Evolutionary conservation across 1,139 yeast species (phyloP), one percentile per base, ranked within the genome.

Genomic region (Protomyces arabidopsidicola): DNA sequence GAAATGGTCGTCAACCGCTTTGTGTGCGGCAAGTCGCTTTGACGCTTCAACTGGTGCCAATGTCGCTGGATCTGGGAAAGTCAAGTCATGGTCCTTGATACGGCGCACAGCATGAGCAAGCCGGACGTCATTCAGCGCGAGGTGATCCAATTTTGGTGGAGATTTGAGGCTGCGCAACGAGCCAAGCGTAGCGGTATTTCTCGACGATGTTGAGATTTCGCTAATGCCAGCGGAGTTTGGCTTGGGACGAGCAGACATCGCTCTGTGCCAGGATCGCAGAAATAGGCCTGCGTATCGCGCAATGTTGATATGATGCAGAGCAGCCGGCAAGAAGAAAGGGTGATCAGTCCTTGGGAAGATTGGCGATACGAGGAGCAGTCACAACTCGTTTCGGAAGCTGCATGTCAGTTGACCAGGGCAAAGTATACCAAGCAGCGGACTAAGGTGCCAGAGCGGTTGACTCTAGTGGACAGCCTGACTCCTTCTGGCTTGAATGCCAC

Each of bases 1-100:
- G 73, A 90, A 81, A 74, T 91, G 88, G 67, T 88, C 91, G 75
- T 91, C 97, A 45, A 95, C 96, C 0, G 99, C 98, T 67, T 81
- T 80, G 78, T 86, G 90, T 14, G 98, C 98, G 34, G 98, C 97
- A 1, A 84, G 78, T 73, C 88, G 84, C 75, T 93, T 93, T 55
- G 93, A 89, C 68, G 80, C 74, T 75, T 87, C 91, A 51, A 76
- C 71, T 24, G 74, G 70, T 51, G 64, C 56, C 4, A 60, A 50
- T 3, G 34, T 50, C 16, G 36, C 27, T 12, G 63, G 63, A 48
- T 60, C 58, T 12, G 63, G 63, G 24, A 60, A 60, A 1, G 53
- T 60, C 6, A 60, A 58, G 31, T 53, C 53, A 20, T 51, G 45
- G 8, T 51, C 34, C 20, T 52, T 38, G 34, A 55, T 39, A 12